Base-by-base conservation (phyloP, 768 basidiomycete genomes). In the Leccinum subgranulosum region DNA sequence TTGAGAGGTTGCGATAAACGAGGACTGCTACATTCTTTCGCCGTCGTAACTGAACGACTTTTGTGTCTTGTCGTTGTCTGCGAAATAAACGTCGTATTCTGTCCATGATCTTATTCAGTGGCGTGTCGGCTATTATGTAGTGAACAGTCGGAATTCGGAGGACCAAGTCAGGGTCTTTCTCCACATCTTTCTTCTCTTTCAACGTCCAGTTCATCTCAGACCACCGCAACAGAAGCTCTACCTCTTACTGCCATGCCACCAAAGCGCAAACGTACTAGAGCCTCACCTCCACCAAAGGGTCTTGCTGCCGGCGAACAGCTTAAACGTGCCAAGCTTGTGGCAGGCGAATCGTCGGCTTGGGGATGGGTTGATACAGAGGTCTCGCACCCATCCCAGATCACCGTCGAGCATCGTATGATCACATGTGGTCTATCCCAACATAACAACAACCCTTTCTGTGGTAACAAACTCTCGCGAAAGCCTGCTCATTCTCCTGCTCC, bases 291-390 rank as follows among this genome's bases (percentile, higher is more conserved):
- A 25, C 61, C 72, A 14, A 80, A 80, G 63, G 88, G 86, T 23
- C 77, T 87, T 36, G 72, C 76, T 49, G 76, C 86, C 28, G 87
- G 86, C 21, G 83, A 88, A 74, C 76, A 77, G 23, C 78, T 89
- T 63, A 86, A 84, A 63, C 81, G 84, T 51, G 74, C 77, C 56
- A 79, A 78, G 54, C 76, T 84, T 15, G 72, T 79, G n/a, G 74
- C 75, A 27, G 73, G 73, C 43, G 72, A 73, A 43, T 70, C 76
- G 55, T 77, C 81, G 31, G 73, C 81, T n/a, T 94, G 92, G 92
- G 80, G 80, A 51, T 95, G 92, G 92, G 87, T 92, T 51, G 85
- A 81, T 51, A 80, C 85, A 46, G 84, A 87, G 64, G 86, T 84
- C 51, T 72, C 72, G 17, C 73, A 79, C 53, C 66, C 76, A 56